Evolutionary conservation across 805 yeast species (phyloP), one percentile per base, ranked within the genome.

Genomic region (Groenewaldozyma tartarivorans): DNA sequence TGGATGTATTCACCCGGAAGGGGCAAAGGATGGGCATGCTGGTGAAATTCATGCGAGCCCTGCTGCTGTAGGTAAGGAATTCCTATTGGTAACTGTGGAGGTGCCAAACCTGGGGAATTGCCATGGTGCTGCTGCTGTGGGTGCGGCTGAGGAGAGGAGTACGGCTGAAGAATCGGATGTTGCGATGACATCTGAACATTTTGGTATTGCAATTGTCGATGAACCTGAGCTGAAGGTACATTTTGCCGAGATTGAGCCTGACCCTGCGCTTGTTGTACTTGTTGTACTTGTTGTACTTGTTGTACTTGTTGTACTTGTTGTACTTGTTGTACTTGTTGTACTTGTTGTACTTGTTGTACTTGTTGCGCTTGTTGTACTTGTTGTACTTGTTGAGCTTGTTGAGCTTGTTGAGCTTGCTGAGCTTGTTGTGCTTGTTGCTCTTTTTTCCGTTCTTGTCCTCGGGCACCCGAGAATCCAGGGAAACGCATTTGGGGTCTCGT

Each of bases 21-120:
- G n/a, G n/a, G n/a, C n/a, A n/a, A n/a, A n/a, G n/a, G n/a, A n/a
- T n/a, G n/a, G n/a, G n/a, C n/a, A n/a, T n/a, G n/a, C n/a, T n/a
- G n/a, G n/a, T n/a, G n/a, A n/a, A n/a, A n/a, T n/a, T n/a, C n/a
- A n/a, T n/a, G n/a, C n/a, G n/a, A n/a, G n/a, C n/a, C n/a, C n/a
- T n/a, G n/a, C n/a, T 24, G 29, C 7, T 7, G 29, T 9, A 24
- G 13, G 29, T 24, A 24, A 24, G 29, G 29, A 7, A 24, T n/a
- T n/a, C n/a, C n/a, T n/a, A n/a, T 9, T 24, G 29, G 29, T 9
- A 24, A 13, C 29, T 24, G 29, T 9, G 29, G 34, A 19, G 42
- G 42, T 19, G 42, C 24, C 11, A 38, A 18, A 4, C 40, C 20
- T 20, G 42, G 34, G 18, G 42, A 33, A 24, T 24, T 24, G 7